phyloP scores from a whole-genome alignment of 2,329 filamentous ascomycete genomes.

The Chaetothyriales sp. region DNA sequence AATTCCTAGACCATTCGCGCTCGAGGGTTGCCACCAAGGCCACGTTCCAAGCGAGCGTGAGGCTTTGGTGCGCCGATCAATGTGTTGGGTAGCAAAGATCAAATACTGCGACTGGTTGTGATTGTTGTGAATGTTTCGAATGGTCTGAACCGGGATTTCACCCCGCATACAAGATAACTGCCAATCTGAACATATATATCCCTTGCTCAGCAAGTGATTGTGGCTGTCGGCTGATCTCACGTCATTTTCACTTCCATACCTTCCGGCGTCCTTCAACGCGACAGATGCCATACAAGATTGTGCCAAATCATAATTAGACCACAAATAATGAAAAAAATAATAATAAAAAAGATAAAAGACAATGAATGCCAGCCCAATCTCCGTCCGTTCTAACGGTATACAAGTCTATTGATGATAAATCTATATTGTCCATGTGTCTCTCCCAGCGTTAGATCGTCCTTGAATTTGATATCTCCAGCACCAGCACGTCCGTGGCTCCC shows the following conservation, averaged over 20 bases:
- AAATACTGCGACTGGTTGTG: too few species aligned
- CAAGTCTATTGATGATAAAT: not conserved
- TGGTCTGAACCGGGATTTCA: too few species aligned
- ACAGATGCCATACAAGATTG: not conserved
- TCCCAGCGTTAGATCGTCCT: constrained; percentile 26
- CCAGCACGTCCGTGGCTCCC: constrained; percentile 72
- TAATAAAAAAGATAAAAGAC: not conserved
- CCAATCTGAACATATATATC: not conserved
- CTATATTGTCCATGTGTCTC: not conserved
- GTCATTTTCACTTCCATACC: not conserved
- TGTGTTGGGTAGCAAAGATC: not conserved
- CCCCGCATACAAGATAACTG: not conserved
- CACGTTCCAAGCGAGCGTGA: not conserved
- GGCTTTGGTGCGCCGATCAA: not conserved
- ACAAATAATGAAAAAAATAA: not conserved
- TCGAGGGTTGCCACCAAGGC: not conserved
- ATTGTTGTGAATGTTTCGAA: too few species aligned
- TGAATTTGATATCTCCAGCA: constrained; percentile 73
- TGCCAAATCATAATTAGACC: too few species aligned
- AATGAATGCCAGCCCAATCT: not conserved
- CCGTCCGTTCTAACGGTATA: not conserved
- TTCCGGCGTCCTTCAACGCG: not conserved
- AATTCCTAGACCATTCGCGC: not conserved
- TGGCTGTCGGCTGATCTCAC: not conserved
- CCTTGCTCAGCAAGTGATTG: too few species aligned